Percentiles rank a stretch among this genome's conserved stretches.
Conservation (phyloP, 176 grass and related monocot species). For the Secale cereale region DNA sequence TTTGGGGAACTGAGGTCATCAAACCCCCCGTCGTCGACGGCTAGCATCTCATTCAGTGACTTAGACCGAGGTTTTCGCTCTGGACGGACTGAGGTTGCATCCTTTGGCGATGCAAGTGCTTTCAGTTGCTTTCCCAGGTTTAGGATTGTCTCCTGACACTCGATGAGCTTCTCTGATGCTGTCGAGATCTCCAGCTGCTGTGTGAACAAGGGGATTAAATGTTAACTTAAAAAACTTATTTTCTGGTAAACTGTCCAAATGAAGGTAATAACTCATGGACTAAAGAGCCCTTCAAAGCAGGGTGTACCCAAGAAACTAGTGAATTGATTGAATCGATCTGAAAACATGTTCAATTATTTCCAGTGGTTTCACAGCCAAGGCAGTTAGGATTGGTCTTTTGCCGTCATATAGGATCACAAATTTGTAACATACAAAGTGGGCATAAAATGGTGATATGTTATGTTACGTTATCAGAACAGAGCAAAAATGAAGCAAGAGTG, state of each 20-base stretch:
- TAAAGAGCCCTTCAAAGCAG: neutral
- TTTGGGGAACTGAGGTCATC: slow-evolving; percentile 31
- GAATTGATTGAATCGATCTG: neutral
- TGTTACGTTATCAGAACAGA: neutral
- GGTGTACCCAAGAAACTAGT: neutral
- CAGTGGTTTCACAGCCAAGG: neutral
- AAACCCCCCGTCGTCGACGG: slow-evolving; percentile 33
- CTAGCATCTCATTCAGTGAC: slow-evolving; percentile 44
- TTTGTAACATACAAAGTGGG: neutral
- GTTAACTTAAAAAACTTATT: neutral
- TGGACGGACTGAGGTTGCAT: neutral
- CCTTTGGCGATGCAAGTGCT: slow-evolving; percentile 68
- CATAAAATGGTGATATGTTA: neutral
- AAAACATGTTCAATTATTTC: neutral
- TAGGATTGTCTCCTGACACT: slow-evolving; percentile 84
- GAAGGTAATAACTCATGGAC: neutral
- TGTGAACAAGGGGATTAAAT: neutral
- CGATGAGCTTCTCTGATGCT: slow-evolving; percentile 74
- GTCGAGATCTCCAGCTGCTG: slow-evolving; percentile 61
- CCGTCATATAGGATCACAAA: neutral
- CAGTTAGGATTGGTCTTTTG: neutral
- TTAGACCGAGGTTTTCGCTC: slow-evolving; percentile 31
- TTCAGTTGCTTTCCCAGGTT: slow-evolving; percentile 86
- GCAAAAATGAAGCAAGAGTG: neutral
- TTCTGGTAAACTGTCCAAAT: neutral